Evolutionary conservation across 1,284 basidiomycete genomes (phyloP), one percentile per base, ranked within the genome.

Genomic region (Ceratobasidium sp.): DNA sequence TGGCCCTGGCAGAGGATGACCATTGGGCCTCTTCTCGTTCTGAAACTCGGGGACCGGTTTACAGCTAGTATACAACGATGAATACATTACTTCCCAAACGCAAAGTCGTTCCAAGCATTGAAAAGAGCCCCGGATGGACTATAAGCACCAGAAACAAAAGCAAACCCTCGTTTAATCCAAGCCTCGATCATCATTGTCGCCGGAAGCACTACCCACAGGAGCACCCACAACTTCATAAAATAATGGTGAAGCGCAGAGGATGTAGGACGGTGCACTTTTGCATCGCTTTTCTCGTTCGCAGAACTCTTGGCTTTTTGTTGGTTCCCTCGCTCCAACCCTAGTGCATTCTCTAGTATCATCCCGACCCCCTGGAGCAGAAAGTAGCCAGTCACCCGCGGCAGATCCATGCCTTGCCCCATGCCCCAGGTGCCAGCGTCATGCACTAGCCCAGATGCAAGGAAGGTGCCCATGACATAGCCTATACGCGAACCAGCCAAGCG

Each of bases 361-460:
- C 88, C 88, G 0, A 87, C 78, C 2, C 85, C 89, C 76, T 86
- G 88, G 77, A 88, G 79, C 58, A 90, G 34, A 79, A 91, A 91
- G 79, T 86, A 90, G 2, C 86, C 85, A 2, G 81, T 81, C 13
- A 89, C 81, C 7, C 77, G 75, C 6, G 79, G 73, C 7, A 86
- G 83, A 48, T 89, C 86, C 0, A 82, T 81, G 14, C 88, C 89
- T 3, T 82, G 82, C 0, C 85, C 86, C 85, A 90, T 87, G 6
- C 87, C 88, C 83, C 86, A 89, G 61, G 88, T 78, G 14, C 86
- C 88, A 34, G 85, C 62, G 76, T 87, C 84, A 75, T 91, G 90
- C 14, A 91, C 77, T 1, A 86, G 49, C 3, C 86, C 88, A 0
- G 89, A 91, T 13, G 86, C 76, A 2, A 86, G 61, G 78, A 91